A percentile compares a stretch with the other conserved stretches of the same genome.
Evolutionary conservation across 306 rosid genomes (phyloP).

Genomic region (Abrus pulchellus): DNA sequence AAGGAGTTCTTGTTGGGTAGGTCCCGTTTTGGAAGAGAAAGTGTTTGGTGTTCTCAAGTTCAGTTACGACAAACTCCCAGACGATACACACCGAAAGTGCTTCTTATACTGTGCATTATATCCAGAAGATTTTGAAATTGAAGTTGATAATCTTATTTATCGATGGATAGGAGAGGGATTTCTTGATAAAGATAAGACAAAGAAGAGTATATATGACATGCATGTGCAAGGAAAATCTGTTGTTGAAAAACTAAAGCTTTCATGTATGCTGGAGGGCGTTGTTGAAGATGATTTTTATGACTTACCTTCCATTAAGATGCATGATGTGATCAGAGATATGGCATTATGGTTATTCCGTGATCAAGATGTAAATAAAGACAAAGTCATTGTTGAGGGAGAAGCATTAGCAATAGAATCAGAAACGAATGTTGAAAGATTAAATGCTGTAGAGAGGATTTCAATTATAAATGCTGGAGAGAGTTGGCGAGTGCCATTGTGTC

Average conservation of each 20-base stretch:
- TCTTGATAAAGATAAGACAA: background rate
- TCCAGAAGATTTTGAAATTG: slow-evolving; percentile 35
- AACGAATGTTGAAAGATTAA: slow-evolving; percentile 23
- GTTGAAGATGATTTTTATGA: rapidly evolving
- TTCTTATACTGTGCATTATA: slow-evolving; percentile 43
- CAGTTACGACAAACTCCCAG: slow-evolving; percentile 41
- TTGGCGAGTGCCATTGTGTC: background rate
- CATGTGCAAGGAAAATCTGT: slow-evolving; percentile 21
- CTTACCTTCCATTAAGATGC: background rate
- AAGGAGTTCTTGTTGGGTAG: background rate
- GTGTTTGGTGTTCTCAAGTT: slow-evolving; percentile 37
- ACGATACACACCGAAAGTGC: slow-evolving; percentile 7
- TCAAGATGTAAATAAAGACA: background rate
- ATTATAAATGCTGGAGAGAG: background rate
- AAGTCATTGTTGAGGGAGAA: background rate
- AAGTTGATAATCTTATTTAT: background rate
- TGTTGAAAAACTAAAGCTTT: slow-evolving; percentile 23
- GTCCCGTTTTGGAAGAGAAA: background rate
- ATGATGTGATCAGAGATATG: slow-evolving; percentile 40
- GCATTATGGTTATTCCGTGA: slow-evolving; percentile 35
- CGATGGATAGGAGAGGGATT: slow-evolving; percentile 42
- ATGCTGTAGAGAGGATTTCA: slow-evolving; percentile 39
- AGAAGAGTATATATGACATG: slow-evolving; percentile 10
- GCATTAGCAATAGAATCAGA: background rate
- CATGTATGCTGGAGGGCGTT: background rate